Conservation (phyloP, 2,329 filamentous ascomycete species). For the Grosmannia huntii region DNA sequence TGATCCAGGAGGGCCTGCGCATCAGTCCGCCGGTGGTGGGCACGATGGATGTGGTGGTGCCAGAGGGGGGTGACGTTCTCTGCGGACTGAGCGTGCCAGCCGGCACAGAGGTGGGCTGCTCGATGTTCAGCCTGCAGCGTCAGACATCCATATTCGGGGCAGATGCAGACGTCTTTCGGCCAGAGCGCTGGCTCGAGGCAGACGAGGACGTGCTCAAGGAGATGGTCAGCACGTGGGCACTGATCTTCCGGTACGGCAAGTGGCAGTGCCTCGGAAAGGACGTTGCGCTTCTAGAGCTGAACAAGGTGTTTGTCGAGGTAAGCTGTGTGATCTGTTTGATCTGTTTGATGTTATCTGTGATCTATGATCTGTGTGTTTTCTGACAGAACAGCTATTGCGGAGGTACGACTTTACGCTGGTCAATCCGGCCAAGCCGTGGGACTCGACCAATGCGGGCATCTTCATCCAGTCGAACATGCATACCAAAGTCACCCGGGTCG, state of each 20-base stretch:
- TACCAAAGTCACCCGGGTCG: constrained; percentile 16
- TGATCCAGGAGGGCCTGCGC: constrained; percentile 35
- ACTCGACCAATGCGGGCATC: constrained; percentile 16
- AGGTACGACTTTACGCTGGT: constrained; percentile 16
- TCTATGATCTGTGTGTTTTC: not conserved
- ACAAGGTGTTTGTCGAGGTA: constrained; percentile 19
- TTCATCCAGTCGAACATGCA: constrained; percentile 17
- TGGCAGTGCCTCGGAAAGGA: constrained; percentile 28
- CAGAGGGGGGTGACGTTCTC: constrained; percentile 25
- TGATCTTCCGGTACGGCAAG: constrained; percentile 27
- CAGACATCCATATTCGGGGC: constrained; percentile 20
- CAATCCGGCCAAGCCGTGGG: constrained; percentile 14
- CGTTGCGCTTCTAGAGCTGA: constrained; percentile 30
- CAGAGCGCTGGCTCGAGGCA: constrained; percentile 28
- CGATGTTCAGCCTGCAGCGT: constrained; percentile 27
- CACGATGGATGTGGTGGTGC: constrained; percentile 14
- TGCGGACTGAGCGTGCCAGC: constrained; percentile 29
- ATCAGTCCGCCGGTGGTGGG: constrained; percentile 31
- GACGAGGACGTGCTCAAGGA: not conserved
- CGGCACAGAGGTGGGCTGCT: constrained; percentile 31
- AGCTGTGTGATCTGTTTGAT: not conserved
- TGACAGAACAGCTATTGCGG: constrained; percentile 9
- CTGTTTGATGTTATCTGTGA: too few species aligned
- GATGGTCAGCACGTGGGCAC: constrained; percentile 17
- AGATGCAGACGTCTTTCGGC: constrained; percentile 28